phyloP scores from a whole-genome alignment of 306 rosid genomes.

The Benincasa hispida region DNA sequence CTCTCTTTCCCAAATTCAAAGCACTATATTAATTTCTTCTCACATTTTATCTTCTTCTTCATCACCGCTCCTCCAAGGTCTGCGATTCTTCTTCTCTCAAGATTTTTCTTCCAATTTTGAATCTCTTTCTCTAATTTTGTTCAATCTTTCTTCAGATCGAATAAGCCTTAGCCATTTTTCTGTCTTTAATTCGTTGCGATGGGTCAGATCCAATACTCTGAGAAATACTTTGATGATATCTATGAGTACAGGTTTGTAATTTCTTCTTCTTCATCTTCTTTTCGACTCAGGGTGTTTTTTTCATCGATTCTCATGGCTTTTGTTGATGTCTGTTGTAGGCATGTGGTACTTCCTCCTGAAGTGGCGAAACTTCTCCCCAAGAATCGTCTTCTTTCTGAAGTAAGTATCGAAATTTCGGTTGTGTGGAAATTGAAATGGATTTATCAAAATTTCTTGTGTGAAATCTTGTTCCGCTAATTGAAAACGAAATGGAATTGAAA shows the following conservation, averaged over 20 bases:
- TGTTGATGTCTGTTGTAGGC: constrained; percentile 27
- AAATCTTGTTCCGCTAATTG: neutral
- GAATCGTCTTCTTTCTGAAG: constrained; percentile 89
- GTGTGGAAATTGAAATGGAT: no score
- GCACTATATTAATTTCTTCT: neutral
- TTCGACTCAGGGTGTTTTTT: neutral
- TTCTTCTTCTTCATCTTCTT: neutral
- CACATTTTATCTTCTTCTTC: neutral
- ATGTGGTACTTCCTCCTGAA: constrained; percentile 89
- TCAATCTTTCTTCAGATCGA: neutral
- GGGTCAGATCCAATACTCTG: constrained; percentile 98
- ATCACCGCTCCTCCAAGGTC: neutral
- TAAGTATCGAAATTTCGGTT: no score
- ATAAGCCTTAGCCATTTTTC: neutral
- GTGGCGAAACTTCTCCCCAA: constrained; percentile 82
- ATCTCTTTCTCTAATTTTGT: neutral
- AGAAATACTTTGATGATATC: constrained; percentile 75
- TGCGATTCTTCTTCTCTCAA: neutral
- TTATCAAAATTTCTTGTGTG: neutral
- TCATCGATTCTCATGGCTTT: neutral
- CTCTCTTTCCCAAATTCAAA: neutral
- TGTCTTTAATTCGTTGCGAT: constrained; percentile 14
- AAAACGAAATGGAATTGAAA: neutral
- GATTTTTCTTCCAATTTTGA: neutral
- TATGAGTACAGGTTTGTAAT: constrained; percentile 59